Percentiles rank a stretch among this genome's conserved stretches.
These are phyloP conservation scores for Sugiyamaella paludigena DNA, from an alignment of 1,139 yeast genomes.

Conservation along the genomic window DNA sequence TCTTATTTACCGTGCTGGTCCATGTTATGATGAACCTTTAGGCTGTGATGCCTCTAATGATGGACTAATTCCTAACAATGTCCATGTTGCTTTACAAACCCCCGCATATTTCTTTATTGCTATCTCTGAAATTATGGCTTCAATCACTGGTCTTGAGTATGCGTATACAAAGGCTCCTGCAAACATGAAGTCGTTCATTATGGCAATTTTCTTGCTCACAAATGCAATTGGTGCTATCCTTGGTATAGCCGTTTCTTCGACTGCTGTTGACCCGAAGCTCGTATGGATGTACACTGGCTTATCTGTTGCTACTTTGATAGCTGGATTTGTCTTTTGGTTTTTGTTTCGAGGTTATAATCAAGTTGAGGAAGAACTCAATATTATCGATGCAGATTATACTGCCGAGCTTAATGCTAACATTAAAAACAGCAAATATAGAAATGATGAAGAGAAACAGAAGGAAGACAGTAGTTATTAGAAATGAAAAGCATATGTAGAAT, in stretches of 20 bases:
- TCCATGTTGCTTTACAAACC: slow-evolving; percentile 62
- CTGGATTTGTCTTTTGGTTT: slow-evolving; percentile 64
- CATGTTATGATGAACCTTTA: slow-evolving; percentile 66
- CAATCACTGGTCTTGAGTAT: slow-evolving; percentile 64
- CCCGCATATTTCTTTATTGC: slow-evolving; percentile 65
- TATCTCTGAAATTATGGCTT: slow-evolving; percentile 61
- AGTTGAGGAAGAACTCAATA: slow-evolving; percentile 60
- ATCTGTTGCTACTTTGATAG: slow-evolving; percentile 55
- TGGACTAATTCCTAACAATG: slow-evolving; percentile 45
- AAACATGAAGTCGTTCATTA: slow-evolving; percentile 63
- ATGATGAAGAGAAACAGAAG: neutral
- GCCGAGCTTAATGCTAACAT: slow-evolving; percentile 32
- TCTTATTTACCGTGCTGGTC: slow-evolving; percentile 67
- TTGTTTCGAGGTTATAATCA: slow-evolving; percentile 55
- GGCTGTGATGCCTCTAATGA: slow-evolving; percentile 39
- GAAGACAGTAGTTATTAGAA: too few relatives aligned
- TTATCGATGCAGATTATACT: slow-evolving; percentile 45
- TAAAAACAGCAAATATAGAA: slow-evolving; percentile 13
- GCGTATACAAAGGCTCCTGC: slow-evolving; percentile 71
- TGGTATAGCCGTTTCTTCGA: slow-evolving; percentile 69
- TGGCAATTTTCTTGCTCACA: slow-evolving; percentile 59
- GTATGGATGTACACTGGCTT: slow-evolving; percentile 67
- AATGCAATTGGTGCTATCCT: slow-evolving; percentile 68
- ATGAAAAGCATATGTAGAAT: too few relatives aligned
- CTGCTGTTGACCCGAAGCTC: slow-evolving; percentile 64